Evolutionary conservation across 2,329 filamentous ascomycete genomes (phyloP).

Genomic region (Grosmannia huntii): DNA sequence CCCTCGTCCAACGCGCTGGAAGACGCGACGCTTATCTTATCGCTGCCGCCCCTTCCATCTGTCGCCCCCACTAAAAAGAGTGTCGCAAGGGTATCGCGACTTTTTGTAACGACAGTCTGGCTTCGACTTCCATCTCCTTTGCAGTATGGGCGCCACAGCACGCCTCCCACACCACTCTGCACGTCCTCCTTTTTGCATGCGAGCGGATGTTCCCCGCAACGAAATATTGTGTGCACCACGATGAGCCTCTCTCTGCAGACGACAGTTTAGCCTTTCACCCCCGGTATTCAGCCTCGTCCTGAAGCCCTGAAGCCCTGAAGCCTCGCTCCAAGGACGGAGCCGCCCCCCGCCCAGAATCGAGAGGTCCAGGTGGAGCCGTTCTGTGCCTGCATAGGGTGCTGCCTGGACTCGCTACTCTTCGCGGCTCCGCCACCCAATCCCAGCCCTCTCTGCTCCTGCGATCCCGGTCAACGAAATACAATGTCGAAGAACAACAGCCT

Average conservation of each 20-base stretch:
- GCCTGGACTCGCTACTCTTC: not conserved
- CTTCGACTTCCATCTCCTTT: not conserved
- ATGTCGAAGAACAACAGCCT: slow-evolving; percentile 1
- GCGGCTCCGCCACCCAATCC: not conserved
- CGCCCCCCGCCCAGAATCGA: not conserved
- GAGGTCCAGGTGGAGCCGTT: not conserved
- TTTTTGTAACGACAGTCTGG: not conserved
- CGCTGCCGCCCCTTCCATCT: not conserved
- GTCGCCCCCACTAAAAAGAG: not conserved
- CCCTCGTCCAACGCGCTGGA: not conserved
- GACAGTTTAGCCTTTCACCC: not conserved
- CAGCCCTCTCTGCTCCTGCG: not conserved
- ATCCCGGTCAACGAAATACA: not conserved
- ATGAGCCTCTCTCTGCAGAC: not conserved
- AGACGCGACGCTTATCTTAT: not conserved
- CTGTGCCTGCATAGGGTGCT: not conserved
- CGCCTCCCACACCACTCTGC: not conserved
- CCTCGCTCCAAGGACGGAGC: not conserved
- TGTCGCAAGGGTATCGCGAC: not conserved
- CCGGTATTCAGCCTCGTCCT: not conserved
- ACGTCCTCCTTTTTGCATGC: not conserved
- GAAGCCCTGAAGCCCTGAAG: not conserved
- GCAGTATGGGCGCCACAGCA: not conserved
- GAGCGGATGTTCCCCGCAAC: not conserved
- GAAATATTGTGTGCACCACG: not conserved